Percentiles rank a stretch among this genome's conserved stretches.
phyloP scores from a whole-genome alignment of 208 protist genomes.

The Crithidia acanthocephali region DNA sequence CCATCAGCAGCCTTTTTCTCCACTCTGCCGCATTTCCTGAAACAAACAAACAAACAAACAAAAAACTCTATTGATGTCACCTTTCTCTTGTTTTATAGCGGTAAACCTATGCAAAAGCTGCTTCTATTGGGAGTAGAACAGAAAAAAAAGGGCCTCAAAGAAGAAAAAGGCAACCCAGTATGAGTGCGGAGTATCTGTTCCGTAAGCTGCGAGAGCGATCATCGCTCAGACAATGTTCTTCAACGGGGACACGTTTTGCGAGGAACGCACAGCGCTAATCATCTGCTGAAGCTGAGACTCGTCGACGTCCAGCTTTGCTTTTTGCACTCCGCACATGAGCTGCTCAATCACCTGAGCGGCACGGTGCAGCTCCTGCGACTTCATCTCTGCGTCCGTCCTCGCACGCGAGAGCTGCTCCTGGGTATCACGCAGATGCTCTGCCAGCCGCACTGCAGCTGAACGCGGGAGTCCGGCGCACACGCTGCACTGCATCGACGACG shows the following conservation, averaged over 20 bases:
- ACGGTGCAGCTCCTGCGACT: constrained; percentile 37
- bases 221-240: constrained; percentile 2
- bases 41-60: too few species aligned
- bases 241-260: background rate
- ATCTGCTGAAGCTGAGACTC: background rate
- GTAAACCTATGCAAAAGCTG: background rate
- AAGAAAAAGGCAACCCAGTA: too few species aligned
- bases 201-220: too few species aligned
- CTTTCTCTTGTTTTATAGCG: background rate
- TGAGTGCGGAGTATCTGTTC: too few species aligned
- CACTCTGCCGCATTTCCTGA: too few species aligned
- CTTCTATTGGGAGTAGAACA: background rate
- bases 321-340: constrained; percentile 56
- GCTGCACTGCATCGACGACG: background rate
- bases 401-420: constrained; percentile 12
- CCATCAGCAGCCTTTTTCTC: too few species aligned
- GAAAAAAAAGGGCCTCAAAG: too few species aligned
- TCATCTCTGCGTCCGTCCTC: background rate
- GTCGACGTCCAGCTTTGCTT: constrained; percentile 45
- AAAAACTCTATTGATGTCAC: background rate
- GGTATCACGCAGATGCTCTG: constrained; percentile 3
- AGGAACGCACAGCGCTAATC: too few species aligned
- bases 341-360: constrained; percentile 51
- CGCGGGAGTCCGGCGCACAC: constrained; percentile 12
- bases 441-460: constrained; percentile 10